phyloP scores from a whole-genome alignment of 2,329 filamentous ascomycete genomes.

The Fusarium sp. region DNA sequence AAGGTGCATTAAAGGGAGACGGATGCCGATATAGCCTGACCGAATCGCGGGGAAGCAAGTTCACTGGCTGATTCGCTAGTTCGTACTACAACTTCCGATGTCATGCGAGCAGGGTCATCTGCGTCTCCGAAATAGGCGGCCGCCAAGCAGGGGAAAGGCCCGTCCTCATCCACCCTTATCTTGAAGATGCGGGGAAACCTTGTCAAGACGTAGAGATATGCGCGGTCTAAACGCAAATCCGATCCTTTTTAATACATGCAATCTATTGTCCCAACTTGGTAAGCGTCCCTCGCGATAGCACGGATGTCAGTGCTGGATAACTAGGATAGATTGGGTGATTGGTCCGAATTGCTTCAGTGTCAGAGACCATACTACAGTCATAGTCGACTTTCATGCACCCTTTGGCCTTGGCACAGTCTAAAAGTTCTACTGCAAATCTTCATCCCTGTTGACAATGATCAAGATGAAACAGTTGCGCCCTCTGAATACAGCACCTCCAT shows the following conservation, averaged over 20 bases:
- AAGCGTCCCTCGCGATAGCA: neutral
- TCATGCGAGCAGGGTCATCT: neutral
- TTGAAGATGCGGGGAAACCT: conserved; percentile 11
- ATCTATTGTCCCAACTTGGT: conserved; percentile 22
- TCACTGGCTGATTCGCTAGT: neutral
- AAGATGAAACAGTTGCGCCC: neutral
- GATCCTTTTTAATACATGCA: neutral
- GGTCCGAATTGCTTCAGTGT: neutral
- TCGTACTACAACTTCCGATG: neutral
- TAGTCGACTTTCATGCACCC: neutral
- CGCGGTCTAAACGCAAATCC: neutral
- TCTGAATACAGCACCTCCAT: neutral
- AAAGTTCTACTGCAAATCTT: neutral
- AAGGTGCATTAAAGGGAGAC: neutral
- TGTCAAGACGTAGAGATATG: neutral
- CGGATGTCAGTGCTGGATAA: neutral
- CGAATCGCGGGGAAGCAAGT: neutral
- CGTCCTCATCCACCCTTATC: neutral
- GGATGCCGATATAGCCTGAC: neutral
- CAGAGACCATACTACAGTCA: too few relatives aligned
- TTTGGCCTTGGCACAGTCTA: neutral
- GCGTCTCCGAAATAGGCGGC: neutral
- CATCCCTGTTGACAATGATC: neutral
- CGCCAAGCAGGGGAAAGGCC: neutral
- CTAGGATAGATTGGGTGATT: neutral